phyloP scores from a whole-genome alignment of 495 filamentous ascomycete genomes.

The Podospora australis region DNA sequence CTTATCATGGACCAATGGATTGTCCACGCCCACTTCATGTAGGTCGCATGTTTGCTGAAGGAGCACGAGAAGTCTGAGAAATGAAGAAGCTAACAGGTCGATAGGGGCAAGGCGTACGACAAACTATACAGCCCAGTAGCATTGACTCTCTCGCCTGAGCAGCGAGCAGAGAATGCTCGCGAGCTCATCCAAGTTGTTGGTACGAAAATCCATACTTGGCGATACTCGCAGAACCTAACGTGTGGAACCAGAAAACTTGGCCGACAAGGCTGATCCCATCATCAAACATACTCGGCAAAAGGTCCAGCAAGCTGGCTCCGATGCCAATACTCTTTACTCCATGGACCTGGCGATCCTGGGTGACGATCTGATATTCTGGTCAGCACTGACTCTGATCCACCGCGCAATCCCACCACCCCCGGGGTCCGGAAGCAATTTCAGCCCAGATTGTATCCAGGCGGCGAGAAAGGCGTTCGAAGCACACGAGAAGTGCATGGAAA shows the following conservation, averaged over 20 bases:
- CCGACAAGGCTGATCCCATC: conserved; percentile 11
- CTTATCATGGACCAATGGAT: conserved; percentile 44
- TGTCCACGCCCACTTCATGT: conserved; percentile 42
- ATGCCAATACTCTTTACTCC: conserved; percentile 20
- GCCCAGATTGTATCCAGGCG: conserved; percentile 52
- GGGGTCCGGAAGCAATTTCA: conserved; percentile 43
- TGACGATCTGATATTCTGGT: conserved; percentile 50
- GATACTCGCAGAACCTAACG: not conserved
- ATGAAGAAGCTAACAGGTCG: not conserved
- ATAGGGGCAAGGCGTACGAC: conserved; percentile 46
- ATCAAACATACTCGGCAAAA: conserved; percentile 11
- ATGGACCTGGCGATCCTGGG: conserved; percentile 45
- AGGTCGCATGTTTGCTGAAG: too few relatives aligned
- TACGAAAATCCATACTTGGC: conserved; percentile 10
- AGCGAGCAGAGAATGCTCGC: conserved; percentile 36
- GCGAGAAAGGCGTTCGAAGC: conserved; percentile 48
- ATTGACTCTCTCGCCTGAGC: conserved; percentile 40
- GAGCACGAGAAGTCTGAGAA: too few relatives aligned
- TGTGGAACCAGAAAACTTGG: conserved; percentile 4
- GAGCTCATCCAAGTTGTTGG: conserved; percentile 21
- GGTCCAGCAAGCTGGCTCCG: conserved; percentile 3
- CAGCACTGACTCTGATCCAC: conserved; percentile 54
- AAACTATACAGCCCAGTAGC: conserved; percentile 56
- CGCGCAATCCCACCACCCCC: conserved; percentile 50
- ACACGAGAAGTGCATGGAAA: conserved; percentile 48